A percentile compares a stretch with the other conserved stretches of the same genome.
These are phyloP conservation scores for Fremontodendron californicum DNA, from an alignment of 345 rosid species.

Conservation along the genomic window DNA sequence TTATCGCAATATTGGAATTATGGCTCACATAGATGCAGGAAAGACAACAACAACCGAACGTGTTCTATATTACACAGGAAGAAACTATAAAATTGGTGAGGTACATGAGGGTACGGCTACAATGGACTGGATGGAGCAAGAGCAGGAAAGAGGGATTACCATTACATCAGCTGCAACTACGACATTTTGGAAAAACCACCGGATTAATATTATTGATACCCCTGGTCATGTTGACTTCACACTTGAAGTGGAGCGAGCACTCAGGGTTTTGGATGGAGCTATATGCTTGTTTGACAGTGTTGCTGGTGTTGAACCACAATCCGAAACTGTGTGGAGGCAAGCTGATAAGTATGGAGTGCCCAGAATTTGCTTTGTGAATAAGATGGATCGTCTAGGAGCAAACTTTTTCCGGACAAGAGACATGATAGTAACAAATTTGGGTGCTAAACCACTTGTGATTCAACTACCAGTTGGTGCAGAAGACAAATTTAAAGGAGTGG, in stretches of 20 bases:
- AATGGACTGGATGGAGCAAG: slow-evolving; percentile 30
- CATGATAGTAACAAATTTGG: slow-evolving; percentile 89
- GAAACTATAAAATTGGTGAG: slow-evolving; percentile 96
- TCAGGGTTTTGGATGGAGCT: slow-evolving; percentile 89
- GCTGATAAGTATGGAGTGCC: slow-evolving; percentile 98
- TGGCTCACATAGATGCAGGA: slow-evolving; percentile 99
- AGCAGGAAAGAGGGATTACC: slow-evolving; percentile 97
- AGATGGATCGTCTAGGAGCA: slow-evolving; percentile 96
- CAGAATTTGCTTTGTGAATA: slow-evolving; percentile 88
- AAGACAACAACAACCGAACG: slow-evolving; percentile 97
- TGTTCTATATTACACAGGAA: slow-evolving; percentile 74
- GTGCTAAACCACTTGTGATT: slow-evolving; percentile 86
- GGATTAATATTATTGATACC: slow-evolving; percentile 94
- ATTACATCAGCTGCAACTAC: slow-evolving; percentile 96
- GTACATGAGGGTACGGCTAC: slow-evolving; percentile 98
- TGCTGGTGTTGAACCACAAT: slow-evolving; percentile 98
- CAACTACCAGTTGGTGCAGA: slow-evolving; percentile 88
- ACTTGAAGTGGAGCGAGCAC: slow-evolving; percentile 94
- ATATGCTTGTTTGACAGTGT: slow-evolving; percentile 96
- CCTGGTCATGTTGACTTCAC: slow-evolving; percentile 98
- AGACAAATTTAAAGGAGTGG: slow-evolving; percentile 68
- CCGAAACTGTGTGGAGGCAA: slow-evolving; percentile 99
- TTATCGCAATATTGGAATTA: slow-evolving; percentile 88
- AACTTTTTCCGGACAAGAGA: slow-evolving; percentile 89
- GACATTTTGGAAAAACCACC: slow-evolving; percentile 80